phyloP scores from a whole-genome alignment of 1,284 basidiomycete species.

The Ceratorhiza oryzae-sativae region DNA sequence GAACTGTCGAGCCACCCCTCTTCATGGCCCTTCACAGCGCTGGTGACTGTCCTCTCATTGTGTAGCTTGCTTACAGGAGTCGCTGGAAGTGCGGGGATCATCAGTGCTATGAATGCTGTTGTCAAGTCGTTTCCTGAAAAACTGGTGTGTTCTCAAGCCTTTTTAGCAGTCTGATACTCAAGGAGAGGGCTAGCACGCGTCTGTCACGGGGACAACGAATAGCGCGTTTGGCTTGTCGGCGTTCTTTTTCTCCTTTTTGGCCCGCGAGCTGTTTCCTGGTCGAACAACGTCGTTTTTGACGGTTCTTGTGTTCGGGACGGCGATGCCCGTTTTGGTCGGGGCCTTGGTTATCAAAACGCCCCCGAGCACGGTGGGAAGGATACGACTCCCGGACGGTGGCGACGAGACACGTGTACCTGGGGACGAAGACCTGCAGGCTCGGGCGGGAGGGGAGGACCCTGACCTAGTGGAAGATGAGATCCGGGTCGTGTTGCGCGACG shows the following conservation, averaged over 20 bases:
- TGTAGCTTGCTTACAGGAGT: constrained; percentile 36
- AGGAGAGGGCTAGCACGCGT: constrained; percentile 62
- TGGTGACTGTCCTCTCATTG: constrained; percentile 1
- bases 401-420: background rate
- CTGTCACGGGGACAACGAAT: constrained; percentile 75
- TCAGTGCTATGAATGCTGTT: constrained; percentile 51
- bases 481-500: background rate
- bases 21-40: constrained; percentile 8
- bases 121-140: constrained; percentile 52
- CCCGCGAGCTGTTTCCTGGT: constrained; percentile 70
- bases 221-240: constrained; percentile 87
- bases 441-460: constrained; percentile 2
- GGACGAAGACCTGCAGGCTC: background rate
- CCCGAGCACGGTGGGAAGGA: constrained; percentile 1
- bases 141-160: constrained; percentile 41
- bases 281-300: constrained; percentile 74
- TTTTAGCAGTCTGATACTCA: background rate
- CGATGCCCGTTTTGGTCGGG: constrained; percentile 72
- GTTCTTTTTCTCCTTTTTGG: constrained; percentile 76
- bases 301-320: constrained; percentile 72
- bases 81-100: constrained; percentile 46
- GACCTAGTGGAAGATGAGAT: background rate
- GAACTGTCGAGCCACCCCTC: constrained; percentile 35
- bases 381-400: constrained; percentile 11
- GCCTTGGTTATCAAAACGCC: constrained; percentile 64